phyloP scores from a whole-genome alignment of 441 rosid species.

The Populus hybrid region DNA sequence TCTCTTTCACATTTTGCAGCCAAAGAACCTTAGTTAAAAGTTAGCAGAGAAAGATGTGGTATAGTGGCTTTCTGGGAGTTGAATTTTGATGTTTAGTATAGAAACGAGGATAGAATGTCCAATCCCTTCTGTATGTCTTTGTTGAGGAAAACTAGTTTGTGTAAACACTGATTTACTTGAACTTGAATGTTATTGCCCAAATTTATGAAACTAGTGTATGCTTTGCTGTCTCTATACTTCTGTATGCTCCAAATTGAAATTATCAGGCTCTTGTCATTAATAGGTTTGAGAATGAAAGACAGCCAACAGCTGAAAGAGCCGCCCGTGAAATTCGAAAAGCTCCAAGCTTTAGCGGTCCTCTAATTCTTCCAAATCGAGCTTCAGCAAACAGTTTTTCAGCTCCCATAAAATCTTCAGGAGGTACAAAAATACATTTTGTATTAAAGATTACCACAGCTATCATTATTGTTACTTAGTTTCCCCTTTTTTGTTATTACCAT shows the following conservation, averaged over 20 bases:
- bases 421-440: slow-evolving; percentile 34
- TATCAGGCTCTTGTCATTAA: slow-evolving; percentile 16
- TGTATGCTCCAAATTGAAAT: slow-evolving; percentile 6
- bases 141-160: background rate
- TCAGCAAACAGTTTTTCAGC: slow-evolving; percentile 98
- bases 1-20: background rate
- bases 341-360: slow-evolving; percentile 96
- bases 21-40: background rate
- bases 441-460: slow-evolving; percentile 2
- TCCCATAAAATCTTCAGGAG: slow-evolving; percentile 94
- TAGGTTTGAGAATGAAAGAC: slow-evolving; percentile 69
- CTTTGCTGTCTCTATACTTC: background rate
- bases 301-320: slow-evolving; percentile 39
- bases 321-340: slow-evolving; percentile 55
- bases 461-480: background rate
- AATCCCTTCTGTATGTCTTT: background rate
- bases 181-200: background rate
- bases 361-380: slow-evolving; percentile 92
- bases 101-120: background rate
- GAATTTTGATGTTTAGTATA: background rate
- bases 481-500: background rate
- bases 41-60: background rate
- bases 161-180: background rate
- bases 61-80: background rate
- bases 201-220: background rate